Conservation (phyloP, 2,329 filamentous ascomycete species). For the Aspergillus spinulosporus region DNA sequence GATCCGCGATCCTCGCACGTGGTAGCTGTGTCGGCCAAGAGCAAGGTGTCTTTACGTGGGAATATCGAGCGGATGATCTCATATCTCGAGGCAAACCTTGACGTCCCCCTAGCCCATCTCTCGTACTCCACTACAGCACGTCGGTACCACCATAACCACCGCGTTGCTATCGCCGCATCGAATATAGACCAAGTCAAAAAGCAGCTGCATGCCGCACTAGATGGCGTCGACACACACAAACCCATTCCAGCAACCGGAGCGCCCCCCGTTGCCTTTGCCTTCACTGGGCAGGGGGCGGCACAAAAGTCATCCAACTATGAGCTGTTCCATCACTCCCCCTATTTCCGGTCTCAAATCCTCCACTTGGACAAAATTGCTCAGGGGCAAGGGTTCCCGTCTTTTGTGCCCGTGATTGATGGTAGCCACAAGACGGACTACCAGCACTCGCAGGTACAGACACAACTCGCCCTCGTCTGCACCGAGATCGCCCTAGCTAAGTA, state of each 20-base stretch:
- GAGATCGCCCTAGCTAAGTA: conserved; percentile 42
- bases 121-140: conserved; percentile 67
- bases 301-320: too few relatives aligned
- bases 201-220: too few relatives aligned
- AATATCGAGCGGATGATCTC: conserved; percentile 55
- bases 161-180: conserved; percentile 1
- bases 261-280: conserved; percentile 27
- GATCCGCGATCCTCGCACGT: conserved; percentile 55
- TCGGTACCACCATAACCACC: conserved; percentile 34
- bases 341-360: conserved; percentile 15
- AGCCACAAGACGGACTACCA: conserved; percentile 24
- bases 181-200: too few relatives aligned
- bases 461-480: conserved; percentile 37
- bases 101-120: conserved; percentile 53
- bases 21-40: conserved; percentile 59
- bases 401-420: conserved; percentile 31
- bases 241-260: conserved; percentile 33
- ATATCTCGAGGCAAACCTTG: conserved; percentile 37
- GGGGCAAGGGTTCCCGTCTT: conserved; percentile 36
- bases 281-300: conserved; percentile 37
- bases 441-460: conserved; percentile 25
- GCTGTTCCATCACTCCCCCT: conserved; percentile 13
- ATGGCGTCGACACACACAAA: too few relatives aligned
- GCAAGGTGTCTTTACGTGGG: conserved; percentile 41
- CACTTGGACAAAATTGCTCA: too few relatives aligned